Evolutionary conservation across 1,139 yeast genomes (phyloP).

Genomic region (Geotrichum australiense): DNA sequence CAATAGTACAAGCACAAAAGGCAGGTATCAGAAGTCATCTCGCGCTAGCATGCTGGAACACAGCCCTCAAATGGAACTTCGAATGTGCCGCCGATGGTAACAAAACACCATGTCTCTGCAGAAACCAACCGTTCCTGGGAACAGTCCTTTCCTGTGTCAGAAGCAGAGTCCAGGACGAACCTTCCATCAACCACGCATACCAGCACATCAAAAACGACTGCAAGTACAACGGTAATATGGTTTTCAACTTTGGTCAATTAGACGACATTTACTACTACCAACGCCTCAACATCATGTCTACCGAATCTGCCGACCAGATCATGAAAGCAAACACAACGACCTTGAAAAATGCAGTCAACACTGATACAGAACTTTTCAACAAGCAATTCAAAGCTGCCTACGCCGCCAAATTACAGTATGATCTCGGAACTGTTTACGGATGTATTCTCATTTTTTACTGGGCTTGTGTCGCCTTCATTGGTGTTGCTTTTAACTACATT

Average conservation of each 20-base stretch:
- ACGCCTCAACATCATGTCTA: slow-evolving; percentile 1
- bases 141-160: slow-evolving; percentile 16
- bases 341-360: slow-evolving; percentile 7
- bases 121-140: slow-evolving; percentile 14
- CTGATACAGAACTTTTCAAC: slow-evolving; percentile 8
- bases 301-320: slow-evolving; percentile 3
- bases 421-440: slow-evolving; percentile 30
- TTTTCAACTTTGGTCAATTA: slow-evolving; percentile 14
- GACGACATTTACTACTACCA: slow-evolving; percentile 17
- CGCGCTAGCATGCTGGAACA: slow-evolving; percentile 18
- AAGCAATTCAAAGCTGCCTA: slow-evolving; percentile 15
- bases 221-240: slow-evolving; percentile 13
- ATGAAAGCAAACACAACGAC: neutral
- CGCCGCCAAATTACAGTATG: slow-evolving; percentile 25
- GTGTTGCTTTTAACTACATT: slow-evolving; percentile 20
- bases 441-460: slow-evolving; percentile 26
- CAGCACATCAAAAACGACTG: slow-evolving; percentile 14
- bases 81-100: slow-evolving; percentile 11
- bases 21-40: slow-evolving; percentile 16
- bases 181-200: slow-evolving; percentile 14
- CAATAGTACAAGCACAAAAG: slow-evolving; percentile 13
- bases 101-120: slow-evolving; percentile 13
- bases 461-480: slow-evolving; percentile 22
- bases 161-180: slow-evolving; percentile 9
- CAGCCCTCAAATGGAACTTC: slow-evolving; percentile 17